phyloP scores from a whole-genome alignment of 2,329 filamentous ascomycete genomes.

The Pseudocercospora fijiensis region DNA sequence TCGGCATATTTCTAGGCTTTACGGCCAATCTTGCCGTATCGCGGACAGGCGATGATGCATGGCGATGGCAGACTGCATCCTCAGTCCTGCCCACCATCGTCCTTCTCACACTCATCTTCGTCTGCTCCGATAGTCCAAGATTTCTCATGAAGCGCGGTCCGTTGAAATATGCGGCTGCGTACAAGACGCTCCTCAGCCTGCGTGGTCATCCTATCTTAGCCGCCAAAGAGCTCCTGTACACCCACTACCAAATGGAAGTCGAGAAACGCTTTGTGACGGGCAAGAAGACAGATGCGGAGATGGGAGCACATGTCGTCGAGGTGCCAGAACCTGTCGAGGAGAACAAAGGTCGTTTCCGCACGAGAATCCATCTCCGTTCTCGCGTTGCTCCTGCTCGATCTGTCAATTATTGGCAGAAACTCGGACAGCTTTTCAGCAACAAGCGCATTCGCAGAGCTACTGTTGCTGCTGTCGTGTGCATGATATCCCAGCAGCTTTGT shows the following conservation, averaged over 20 bases:
- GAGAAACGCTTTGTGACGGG: constrained; percentile 24
- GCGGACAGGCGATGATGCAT: constrained; percentile 26
- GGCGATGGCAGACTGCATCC: constrained; percentile 35
- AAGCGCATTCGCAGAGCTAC: constrained; percentile 32
- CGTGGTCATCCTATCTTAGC: constrained; percentile 32
- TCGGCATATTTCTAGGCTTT: constrained; percentile 35
- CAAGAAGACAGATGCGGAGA: constrained; percentile 6
- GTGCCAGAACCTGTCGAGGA: constrained; percentile 1
- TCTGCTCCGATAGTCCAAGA: constrained; percentile 35
- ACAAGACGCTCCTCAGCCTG: constrained; percentile 27
- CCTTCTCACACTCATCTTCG: constrained; percentile 31
- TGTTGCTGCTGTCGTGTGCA: constrained; percentile 27
- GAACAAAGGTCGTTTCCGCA: neutral
- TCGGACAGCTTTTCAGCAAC: constrained; percentile 32
- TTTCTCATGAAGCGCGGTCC: constrained; percentile 33
- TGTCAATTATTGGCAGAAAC: constrained; percentile 28
- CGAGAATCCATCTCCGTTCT: neutral
- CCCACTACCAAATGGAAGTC: constrained; percentile 33
- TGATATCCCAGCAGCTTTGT: constrained; percentile 34
- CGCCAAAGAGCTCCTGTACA: constrained; percentile 35
- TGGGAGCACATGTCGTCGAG: constrained; percentile 5
- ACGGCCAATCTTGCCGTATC: constrained; percentile 33
- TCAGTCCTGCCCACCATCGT: constrained; percentile 32
- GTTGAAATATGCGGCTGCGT: constrained; percentile 29
- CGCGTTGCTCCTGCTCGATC: constrained; percentile 2